These are phyloP conservation scores for Fusarium luffae DNA, from an alignment of 2,329 filamentous ascomycete genomes.

Conservation along the genomic window DNA sequence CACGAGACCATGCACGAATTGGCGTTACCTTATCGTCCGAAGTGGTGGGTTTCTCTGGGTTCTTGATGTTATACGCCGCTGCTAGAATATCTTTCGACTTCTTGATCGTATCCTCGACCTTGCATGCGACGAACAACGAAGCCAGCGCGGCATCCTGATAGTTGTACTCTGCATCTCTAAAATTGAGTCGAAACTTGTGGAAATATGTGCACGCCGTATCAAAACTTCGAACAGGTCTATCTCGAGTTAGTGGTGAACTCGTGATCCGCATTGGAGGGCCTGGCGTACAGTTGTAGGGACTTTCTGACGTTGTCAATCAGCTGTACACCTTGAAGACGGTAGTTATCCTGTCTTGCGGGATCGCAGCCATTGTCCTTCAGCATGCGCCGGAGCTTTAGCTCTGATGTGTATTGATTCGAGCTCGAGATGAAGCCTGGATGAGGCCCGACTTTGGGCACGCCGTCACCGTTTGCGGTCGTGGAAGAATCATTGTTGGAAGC, in stretches of 20 bases:
- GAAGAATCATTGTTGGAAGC: slow-evolving; percentile 17
- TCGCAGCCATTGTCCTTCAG: slow-evolving; percentile 76
- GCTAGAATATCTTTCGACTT: slow-evolving; percentile 94
- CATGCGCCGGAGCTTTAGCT: slow-evolving; percentile 80
- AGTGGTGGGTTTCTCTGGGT: slow-evolving; percentile 72
- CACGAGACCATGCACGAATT: too few species aligned
- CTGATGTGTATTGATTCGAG: slow-evolving; percentile 79
- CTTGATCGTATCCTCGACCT: slow-evolving; percentile 97
- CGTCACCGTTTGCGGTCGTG: slow-evolving; percentile 34
- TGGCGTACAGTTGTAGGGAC: slow-evolving; percentile 75
- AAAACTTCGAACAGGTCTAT: slow-evolving; percentile 87
- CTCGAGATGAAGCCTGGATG: slow-evolving; percentile 62
- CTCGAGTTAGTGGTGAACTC: slow-evolving; percentile 6
- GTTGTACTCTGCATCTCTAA: slow-evolving; percentile 87
- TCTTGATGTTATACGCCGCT: slow-evolving; percentile 87
- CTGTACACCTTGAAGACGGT: slow-evolving; percentile 85
- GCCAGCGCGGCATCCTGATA: slow-evolving; percentile 88
- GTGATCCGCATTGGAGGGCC: not conserved
- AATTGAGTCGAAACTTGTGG: slow-evolving; percentile 89
- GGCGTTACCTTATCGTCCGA: slow-evolving; percentile 81
- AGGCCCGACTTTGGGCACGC: slow-evolving; percentile 50
- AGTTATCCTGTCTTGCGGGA: slow-evolving; percentile 80
- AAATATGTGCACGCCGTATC: slow-evolving; percentile 93
- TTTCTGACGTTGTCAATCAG: slow-evolving; percentile 89
- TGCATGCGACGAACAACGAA: slow-evolving; percentile 91